phyloP scores from a whole-genome alignment of 2,329 filamentous ascomycete species.

The Monilinia aucupariae region DNA sequence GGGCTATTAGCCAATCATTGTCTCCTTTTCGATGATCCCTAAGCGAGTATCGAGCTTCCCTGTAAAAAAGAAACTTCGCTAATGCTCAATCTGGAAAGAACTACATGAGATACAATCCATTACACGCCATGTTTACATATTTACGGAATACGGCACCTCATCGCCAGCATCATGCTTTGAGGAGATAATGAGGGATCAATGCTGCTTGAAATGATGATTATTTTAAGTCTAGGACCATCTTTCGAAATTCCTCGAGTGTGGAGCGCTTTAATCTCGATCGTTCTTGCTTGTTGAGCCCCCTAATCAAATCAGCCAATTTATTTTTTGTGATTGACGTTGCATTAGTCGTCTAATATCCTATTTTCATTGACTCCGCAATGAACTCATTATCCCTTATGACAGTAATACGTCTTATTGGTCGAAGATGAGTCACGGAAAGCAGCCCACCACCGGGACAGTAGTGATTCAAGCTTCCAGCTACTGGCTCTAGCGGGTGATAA shows the following conservation, averaged over 20 bases:
- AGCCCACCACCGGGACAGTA: neutral
- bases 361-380: neutral
- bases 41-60: conserved; percentile 4
- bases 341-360: conserved; percentile 4
- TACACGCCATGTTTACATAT: neutral
- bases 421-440: neutral
- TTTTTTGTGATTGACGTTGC: conserved; percentile 9
- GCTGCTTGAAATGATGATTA: neutral
- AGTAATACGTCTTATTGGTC: neutral
- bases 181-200: neutral
- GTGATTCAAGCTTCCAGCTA: conserved; percentile 7
- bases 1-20: neutral
- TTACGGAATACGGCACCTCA: conserved; percentile 1
- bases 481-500: neutral
- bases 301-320: neutral
- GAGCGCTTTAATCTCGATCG: neutral
- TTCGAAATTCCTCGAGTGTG: neutral
- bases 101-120: neutral
- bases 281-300: neutral
- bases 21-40: neutral
- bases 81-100: neutral
- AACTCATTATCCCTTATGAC: neutral
- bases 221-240: neutral
- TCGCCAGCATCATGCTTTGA: neutral
- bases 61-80: neutral